Evolutionary conservation across 148 eudicot species (phyloP).

Genomic region (Vaccinium macrocarpon): DNA sequence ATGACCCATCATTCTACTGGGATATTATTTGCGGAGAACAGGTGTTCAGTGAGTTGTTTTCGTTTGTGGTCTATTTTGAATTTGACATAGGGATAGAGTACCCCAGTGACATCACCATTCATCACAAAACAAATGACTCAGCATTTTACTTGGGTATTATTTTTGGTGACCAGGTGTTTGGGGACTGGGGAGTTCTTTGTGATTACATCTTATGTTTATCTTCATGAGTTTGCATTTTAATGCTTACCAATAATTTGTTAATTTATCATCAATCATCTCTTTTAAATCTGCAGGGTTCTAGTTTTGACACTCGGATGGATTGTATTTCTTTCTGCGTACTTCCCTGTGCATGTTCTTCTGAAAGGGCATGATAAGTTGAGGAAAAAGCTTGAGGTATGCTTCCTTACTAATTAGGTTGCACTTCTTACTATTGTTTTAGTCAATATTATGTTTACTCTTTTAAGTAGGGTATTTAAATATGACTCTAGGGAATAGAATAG

Average conservation of each 20-base stretch:
- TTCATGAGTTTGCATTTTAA: not conserved
- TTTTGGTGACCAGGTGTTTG: not conserved
- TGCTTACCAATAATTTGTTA: not conserved
- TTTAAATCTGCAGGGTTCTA: conserved; percentile 55
- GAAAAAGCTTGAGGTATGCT: conserved; percentile 80
- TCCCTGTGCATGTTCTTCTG: conserved; percentile 80
- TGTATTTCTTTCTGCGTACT: conserved; percentile 85
- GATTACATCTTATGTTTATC: not conserved
- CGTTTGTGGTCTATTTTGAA: not conserved
- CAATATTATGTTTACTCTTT: not conserved
- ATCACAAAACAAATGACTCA: not conserved
- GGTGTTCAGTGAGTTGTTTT: not conserved
- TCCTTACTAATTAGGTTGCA: conserved; percentile 6
- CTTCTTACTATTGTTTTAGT: conserved; percentile 2
- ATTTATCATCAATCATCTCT: conserved; percentile 11
- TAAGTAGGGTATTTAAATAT: not conserved
- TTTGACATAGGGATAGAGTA: not conserved
- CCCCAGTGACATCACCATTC: not conserved
- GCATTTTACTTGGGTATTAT: not conserved
- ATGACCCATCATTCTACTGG: not conserved
- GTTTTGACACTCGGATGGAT: conserved; percentile 91
- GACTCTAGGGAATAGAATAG: not conserved
- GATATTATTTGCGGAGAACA: not conserved
- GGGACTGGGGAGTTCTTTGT: not conserved
- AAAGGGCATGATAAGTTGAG: conserved; percentile 88